Conservation (phyloP, 1,139 yeast species). For the Lodderomyces parapsilosis region DNA sequence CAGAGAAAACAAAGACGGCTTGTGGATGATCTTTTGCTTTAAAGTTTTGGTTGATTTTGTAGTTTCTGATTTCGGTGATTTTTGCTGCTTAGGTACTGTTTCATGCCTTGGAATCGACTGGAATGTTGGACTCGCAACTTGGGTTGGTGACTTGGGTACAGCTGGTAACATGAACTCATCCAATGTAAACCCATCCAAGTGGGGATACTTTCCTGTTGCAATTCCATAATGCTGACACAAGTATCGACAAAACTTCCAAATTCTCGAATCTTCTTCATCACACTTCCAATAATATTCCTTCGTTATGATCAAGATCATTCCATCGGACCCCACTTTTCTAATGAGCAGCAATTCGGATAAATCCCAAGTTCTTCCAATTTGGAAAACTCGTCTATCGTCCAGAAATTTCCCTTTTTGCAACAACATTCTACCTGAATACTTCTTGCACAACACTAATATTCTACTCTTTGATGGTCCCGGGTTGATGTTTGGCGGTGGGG, state of each 20-base stretch:
- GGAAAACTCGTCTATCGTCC: constrained; percentile 64
- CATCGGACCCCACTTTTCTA: constrained; percentile 52
- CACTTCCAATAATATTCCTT: constrained; percentile 88
- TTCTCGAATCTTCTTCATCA: constrained; percentile 63
- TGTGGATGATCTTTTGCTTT: constrained; percentile 4
- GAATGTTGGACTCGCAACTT: constrained; percentile 6
- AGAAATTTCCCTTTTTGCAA: constrained; percentile 87
- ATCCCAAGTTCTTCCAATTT: constrained; percentile 94
- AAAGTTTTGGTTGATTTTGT: constrained; percentile 1
- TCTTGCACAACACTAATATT: constrained; percentile 41
- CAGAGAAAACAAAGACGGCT: constrained; percentile 5
- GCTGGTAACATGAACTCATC: constrained; percentile 38
- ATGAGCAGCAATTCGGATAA: constrained; percentile 66
- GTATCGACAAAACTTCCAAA: constrained; percentile 56
- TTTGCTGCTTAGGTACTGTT: neutral
- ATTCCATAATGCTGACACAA: constrained; percentile 63
- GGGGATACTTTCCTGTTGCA: constrained; percentile 67
- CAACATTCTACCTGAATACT: constrained; percentile 59
- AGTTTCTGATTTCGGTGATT: neutral
- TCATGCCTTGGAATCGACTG: neutral
- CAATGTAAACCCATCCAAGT: constrained; percentile 39
- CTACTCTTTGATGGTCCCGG: constrained; percentile 40
- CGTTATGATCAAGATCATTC: constrained; percentile 63
- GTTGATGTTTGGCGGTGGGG: constrained; percentile 36
- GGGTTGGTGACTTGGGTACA: constrained; percentile 18